Evolutionary conservation across 371 early-diverging fungal genomes (phyloP), one percentile per base, ranked within the genome.

Genomic region (Mortierella sp.): DNA sequence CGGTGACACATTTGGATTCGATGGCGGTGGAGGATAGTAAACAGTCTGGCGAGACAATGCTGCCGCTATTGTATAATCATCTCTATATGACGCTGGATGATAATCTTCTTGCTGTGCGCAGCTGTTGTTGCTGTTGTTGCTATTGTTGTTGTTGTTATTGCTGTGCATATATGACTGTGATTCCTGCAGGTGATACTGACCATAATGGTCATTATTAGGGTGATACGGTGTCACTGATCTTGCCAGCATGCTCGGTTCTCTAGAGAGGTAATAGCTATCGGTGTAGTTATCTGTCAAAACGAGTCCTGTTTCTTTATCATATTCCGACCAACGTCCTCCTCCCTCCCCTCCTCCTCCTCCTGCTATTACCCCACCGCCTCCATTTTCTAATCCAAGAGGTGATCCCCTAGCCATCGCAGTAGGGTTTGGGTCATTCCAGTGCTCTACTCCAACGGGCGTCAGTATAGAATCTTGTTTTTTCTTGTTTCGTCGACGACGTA

Each of bases 351-450:
- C 60, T 7, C 13, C 38, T 21, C 33, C 47, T 52, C 1, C 15
- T 52, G 21, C 52, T 4, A 8, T 7, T 24, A 10, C 28, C 7
- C 55, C 55, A 28, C 36, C n/a, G 0, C n/a, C 52, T 21, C 52
- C 52, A 21, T n/a, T 45, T 33, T 2, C 32, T n/a, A 36, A 10
- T 21, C 52, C 52, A 15, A 10, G 52, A 24, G 58, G 22, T 3
- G 70, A 22, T 19, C 65, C 71, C 59, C 64, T 58, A 24, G 43
- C 63, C 8, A 57, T 38, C 10, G 53, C 45, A 15, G 48, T 53
- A 5, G 47, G 36, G 6, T 59, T 59, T 15, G 64, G 66, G 52
- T 65, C 61, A 21, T 59, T 53, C 72, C 74, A 67, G 11, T 67
- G 53, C 36, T 66, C 66, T 6, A 66, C 10, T 13, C 48, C 61